Evolutionary conservation across 352 stramenopile genomes (phyloP), one percentile per base, ranked within the genome.

Genomic region (Globisporangium rhizosaccharum): DNA sequence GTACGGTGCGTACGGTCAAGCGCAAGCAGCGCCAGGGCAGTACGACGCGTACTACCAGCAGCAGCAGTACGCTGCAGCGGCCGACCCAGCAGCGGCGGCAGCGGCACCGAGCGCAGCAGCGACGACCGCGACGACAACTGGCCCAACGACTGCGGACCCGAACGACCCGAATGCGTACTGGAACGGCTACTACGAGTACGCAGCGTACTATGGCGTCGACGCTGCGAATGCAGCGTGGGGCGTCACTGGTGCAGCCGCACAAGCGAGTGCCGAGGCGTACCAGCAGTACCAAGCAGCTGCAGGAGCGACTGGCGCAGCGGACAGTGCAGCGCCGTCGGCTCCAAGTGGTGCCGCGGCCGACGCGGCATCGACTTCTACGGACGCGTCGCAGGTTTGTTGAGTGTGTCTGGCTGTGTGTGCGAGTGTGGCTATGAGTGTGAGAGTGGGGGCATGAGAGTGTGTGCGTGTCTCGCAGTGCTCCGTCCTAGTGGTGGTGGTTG

Each of bases 101-200:
- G 44, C 58, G 18, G 51, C 58, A 20, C 51, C 58, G 25, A 56
- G 18, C 36, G 60, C 63, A 5, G 42, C 52, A 28, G 50, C 41
- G 28, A 61, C 59, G 17, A 60, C 56, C 23, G 45, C 64, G 20
- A 46, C 67, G 4, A 60, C 68, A 2, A 37, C 68, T 33, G 60
- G 56, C 6, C 55, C 71, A 5, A 53, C 79, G 6, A 70, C 76
- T 37, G 73, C 74, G 10, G 85, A 95, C 37, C 83, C 85, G 42
- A 95, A 94, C 55, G 86, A 95, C 55, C 85, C 83, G 52, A 93
- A 95, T 61, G 80, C 85, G 3, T 95, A 94, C 61, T 95, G 86
- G 86, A 94, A 94, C 36, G 86, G 86, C 15, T 95, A 88, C 59
- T 93, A 95, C 67, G 86, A 93, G 57, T 95, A 95, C 53, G 86